Evolutionary conservation across 2,329 filamentous ascomycete genomes (phyloP).

Genomic region (Clonostachys rhizophaga): DNA sequence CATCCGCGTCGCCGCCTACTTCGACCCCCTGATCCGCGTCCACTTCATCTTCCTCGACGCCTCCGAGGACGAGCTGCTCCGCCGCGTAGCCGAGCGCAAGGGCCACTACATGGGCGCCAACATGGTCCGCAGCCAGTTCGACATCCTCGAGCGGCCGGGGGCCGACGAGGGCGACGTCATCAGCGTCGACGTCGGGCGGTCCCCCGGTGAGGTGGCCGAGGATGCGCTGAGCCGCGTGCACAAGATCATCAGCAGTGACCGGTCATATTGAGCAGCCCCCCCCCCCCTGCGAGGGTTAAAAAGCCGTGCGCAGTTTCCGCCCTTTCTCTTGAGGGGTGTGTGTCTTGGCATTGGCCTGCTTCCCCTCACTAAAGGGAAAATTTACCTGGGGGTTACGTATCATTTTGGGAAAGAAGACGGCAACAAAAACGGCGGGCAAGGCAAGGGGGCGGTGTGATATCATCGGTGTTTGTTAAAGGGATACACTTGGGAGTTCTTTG

Average conservation of each 20-base stretch:
- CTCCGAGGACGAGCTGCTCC: constrained; percentile 67
- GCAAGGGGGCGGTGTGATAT: too few relatives aligned
- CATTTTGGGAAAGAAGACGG: too few relatives aligned
- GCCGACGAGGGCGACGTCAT: constrained; percentile 68
- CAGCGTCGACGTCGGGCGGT: constrained; percentile 61
- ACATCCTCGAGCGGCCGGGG: constrained; percentile 77
- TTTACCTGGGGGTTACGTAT: too few relatives aligned
- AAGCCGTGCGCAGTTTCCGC: too few relatives aligned
- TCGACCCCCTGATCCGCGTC: constrained; percentile 66
- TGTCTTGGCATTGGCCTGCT: too few relatives aligned
- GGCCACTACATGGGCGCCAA: constrained; percentile 93
- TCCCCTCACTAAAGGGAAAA: too few relatives aligned
- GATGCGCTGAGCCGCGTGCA: constrained; percentile 55
- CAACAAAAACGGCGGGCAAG: too few relatives aligned
- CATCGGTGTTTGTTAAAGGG: too few relatives aligned
- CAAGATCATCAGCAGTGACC: constrained; percentile 33
- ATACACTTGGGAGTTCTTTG: background rate
- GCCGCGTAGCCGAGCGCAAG: constrained; percentile 69
- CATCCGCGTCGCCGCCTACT: constrained; percentile 76
- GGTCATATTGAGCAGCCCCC: too few relatives aligned
- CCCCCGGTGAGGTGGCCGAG: constrained; percentile 53
- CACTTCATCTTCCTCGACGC: constrained; percentile 93
- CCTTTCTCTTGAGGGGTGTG: too few relatives aligned
- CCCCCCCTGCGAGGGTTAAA: too few relatives aligned
- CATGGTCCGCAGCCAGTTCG: constrained; percentile 93